Base-by-base conservation (phyloP, 495 filamentous ascomycete species). In the Aspergillus coremiiformis region DNA sequence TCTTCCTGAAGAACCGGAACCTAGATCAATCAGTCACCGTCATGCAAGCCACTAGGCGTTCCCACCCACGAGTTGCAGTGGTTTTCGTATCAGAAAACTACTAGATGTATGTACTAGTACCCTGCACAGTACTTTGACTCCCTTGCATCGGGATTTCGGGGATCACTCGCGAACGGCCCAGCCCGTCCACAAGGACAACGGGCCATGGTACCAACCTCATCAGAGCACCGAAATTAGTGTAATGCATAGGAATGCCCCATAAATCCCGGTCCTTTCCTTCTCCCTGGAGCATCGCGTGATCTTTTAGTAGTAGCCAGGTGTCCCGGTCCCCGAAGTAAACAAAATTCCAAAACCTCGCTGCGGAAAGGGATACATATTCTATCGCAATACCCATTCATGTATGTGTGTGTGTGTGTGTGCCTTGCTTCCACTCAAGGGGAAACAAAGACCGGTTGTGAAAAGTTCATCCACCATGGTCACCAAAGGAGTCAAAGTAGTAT, bases 111-210 rank as follows among this genome's bases (percentile, higher is more conserved):
- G 15, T 6, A 44, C 11, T n/a, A n/a, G 41, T 21, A 46, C 23
- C 29, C 21, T 46, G 51, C 43, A 37, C 27, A 6, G 37, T 44
- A 27, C 48, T 51, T 27, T 47, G 29, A 24, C 21, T 43, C 32
- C 47, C 51, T 52, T 55, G 52, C 52, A 46, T 48, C 42, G 24
- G 51, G 44, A 17, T 4, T 52, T 33, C 49, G 33, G 45, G 37
- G 15, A 44, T 54, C 35, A 54, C 10, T 47, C 29, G 29, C 39
- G 46, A 47, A 52, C 58, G 58, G 58, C 29, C 58, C 52, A 55
- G 48, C 45, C 58, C 58, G 58, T 50, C 44, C 20, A 44, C 45
- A 52, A 51, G 46, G 53, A 29, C 33, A 39, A n/a, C n/a, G n/a
- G 50, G n/a, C 15, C 7, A 19, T 23, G 5, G 41, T 45, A 45